Evolutionary conservation across 1,284 basidiomycete genomes (phyloP).

Genomic region (Ceratobasidium sp.): DNA sequence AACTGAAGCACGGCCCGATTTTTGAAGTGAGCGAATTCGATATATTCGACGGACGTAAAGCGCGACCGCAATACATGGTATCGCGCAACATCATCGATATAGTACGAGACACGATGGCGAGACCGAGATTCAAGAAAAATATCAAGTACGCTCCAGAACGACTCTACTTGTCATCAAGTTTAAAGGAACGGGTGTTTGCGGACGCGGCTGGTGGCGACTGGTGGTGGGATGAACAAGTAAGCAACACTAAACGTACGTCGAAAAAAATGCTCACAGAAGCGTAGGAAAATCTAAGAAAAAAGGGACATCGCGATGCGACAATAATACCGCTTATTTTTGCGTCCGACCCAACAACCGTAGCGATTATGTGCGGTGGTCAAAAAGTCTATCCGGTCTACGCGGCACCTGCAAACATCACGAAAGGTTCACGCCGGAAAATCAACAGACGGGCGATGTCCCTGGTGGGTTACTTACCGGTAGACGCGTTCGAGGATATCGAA

Average conservation of each 20-base stretch:
- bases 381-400: slow-evolving; percentile 31
- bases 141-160: slow-evolving; percentile 2
- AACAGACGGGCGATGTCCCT: slow-evolving; percentile 34
- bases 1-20: not conserved
- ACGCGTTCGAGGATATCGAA: too few species aligned
- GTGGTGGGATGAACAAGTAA: slow-evolving; percentile 18
- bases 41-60: not conserved
- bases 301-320: slow-evolving; percentile 10
- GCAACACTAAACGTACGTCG: not conserved
- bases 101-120: not conserved
- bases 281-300: not conserved
- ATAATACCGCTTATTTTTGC: slow-evolving; percentile 8
- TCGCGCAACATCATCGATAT: not conserved
- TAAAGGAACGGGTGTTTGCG: not conserved
- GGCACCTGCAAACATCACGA: slow-evolving; percentile 38
- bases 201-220: not conserved
- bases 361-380: not conserved
- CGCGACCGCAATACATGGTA: slow-evolving; percentile 2
- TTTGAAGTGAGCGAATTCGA: not conserved
- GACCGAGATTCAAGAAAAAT: not conserved
- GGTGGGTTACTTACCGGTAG: not conserved
- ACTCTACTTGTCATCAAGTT: not conserved
- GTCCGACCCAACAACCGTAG: slow-evolving; percentile 4
- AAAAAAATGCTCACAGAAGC: not conserved
- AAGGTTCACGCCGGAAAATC: slow-evolving; percentile 29